Base-by-base conservation (phyloP, 768 basidiomycete genomes). In the Hebeloma cylindrosporum region DNA sequence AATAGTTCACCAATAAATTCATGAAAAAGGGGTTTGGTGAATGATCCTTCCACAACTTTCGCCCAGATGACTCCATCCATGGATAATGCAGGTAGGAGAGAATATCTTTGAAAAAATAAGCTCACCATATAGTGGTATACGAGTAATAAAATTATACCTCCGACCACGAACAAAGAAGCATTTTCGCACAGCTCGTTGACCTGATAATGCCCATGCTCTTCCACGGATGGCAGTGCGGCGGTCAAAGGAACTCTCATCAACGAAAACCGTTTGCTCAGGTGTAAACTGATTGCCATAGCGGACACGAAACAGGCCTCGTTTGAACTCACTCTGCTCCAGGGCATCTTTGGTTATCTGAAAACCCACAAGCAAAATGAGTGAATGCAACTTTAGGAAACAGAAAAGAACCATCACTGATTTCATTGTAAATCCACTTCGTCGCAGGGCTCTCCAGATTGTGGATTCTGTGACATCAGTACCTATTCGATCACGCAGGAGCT, bases 221-320 rank as follows among this genome's bases (percentile, higher is more conserved):
- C 50, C 55, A 2, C 58, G 54, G 18, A 45, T 49, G 3, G 58
- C 40, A 10, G 59, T 58, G 3, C 51, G 40, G 4, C 60, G 42
- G 29, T 68, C 63, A 48, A 58, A 65, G 4, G 60, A 53, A 40
- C 56, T 61, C 41, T 70, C 68, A 42, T 71, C 69, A 1, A 67
- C 54, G 40, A 69, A 69, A 2, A 69, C 58, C 7, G 61, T 59
- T 40, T 59, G 58, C 20, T 60, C 56, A n/a, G 58, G 40, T 4
- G 42, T 46, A 34, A 53, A 59, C n/a, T 52, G 28, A 5, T 42
- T 38, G 18, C 48, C 50, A 18, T 58, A 46, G 23, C 33, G 42
- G 25, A 46, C 40, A 25, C 37, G 40, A 38, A 39, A 63, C 5
- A 34, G 36, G 18, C 43, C 41, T 7, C 51, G 37, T 7, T 48